Base-by-base conservation (phyloP, 2,329 filamentous ascomycete species). In the Xylariaceae sp. region DNA sequence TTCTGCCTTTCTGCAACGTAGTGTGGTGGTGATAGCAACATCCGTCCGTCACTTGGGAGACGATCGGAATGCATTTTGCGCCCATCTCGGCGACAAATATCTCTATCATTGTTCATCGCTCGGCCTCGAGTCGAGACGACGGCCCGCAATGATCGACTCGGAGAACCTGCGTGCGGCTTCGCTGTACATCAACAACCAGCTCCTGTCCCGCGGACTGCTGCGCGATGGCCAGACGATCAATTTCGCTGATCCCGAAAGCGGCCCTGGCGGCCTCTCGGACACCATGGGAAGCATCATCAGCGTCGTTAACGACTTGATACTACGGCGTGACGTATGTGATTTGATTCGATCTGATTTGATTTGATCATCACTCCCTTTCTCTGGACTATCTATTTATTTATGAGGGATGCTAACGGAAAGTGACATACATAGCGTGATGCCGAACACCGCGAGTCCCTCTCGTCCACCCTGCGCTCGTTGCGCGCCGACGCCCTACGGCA, bases 281-380 rank as follows among this genome's bases (percentile, higher is more conserved):
- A 85, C 85, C 13, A 90, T 92, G 81, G 83, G 85, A 14, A 78
- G 81, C 50, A 82, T 97, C 53, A 95, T 98, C 66, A 85, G 90
- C 58, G 74, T 98, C 16, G 80, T 98, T 34, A 95, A 98, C 63
- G 92, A 98, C 59, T 66, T 98, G 52, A 87, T 98, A 43, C 62
- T 96, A 44, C 78, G 89, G 50, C 79, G 89, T 69, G 92, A 98
- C 61, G 88, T 94, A 69, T 53, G 80, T 70, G n/a, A 37, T 39
- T 33, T n/a, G n/a, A n/a, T n/a, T n/a, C n/a, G n/a, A n/a, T n/a
- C n/a, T n/a, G n/a, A n/a, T n/a, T n/a, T n/a, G n/a, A n/a, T n/a
- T n/a, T n/a, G n/a, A n/a, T n/a, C n/a, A n/a, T n/a, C 23, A 7
- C 23, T 26, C 7, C 23, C 7, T 26, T 7, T 26, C 8, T 8